phyloP scores from a whole-genome alignment of 2,329 filamentous ascomycete species.

The Metarhizium humberi region DNA sequence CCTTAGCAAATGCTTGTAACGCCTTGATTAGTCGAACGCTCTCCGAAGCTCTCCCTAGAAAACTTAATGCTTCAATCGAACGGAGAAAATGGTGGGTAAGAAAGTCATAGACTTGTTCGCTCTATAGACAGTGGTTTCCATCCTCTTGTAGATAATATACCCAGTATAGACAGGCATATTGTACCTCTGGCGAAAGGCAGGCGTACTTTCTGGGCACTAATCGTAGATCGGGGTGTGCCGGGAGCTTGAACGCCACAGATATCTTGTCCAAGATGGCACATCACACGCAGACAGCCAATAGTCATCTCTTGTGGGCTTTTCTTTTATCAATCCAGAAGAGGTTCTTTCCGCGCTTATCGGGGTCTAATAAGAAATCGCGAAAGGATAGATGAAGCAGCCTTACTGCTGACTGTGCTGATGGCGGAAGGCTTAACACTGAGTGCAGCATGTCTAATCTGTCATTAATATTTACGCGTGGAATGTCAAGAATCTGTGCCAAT shows the following conservation, averaged over 20 bases:
- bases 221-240: not conserved
- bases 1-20: not conserved
- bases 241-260: not conserved
- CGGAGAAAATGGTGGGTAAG: constrained; percentile 28
- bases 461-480: not conserved
- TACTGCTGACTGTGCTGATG: not conserved
- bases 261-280: not conserved
- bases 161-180: constrained; percentile 33
- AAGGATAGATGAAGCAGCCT: not conserved
- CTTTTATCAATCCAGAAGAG: not conserved
- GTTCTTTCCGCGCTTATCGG: not conserved
- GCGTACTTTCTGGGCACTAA: not conserved
- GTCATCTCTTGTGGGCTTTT: not conserved
- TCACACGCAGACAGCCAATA: not conserved
- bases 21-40: not conserved
- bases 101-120: constrained; percentile 18
- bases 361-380: not conserved
- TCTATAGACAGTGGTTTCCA: constrained; percentile 10
- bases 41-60: constrained; percentile 15
- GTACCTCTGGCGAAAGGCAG: constrained; percentile 19
- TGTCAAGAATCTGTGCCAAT: not conserved
- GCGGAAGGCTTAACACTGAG: not conserved
- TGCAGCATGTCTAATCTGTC: not conserved
- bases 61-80: constrained; percentile 30
- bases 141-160: constrained; percentile 15